Conservation (phyloP, 2,329 filamentous ascomycete species). For the Hymenoscyphus occultus region DNA sequence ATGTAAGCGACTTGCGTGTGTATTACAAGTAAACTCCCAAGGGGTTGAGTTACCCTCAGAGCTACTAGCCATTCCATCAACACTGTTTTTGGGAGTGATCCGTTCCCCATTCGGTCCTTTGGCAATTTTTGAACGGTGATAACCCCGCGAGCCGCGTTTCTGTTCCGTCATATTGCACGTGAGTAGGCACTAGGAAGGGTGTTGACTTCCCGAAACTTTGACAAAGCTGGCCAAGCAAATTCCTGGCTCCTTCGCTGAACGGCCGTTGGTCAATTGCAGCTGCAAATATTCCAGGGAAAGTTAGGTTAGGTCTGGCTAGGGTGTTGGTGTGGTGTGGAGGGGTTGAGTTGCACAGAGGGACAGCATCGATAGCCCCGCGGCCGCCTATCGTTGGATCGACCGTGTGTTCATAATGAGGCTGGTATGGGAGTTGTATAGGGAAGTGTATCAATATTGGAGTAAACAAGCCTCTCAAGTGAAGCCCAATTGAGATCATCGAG, state of each 20-base stretch:
- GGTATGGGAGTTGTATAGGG: neutral
- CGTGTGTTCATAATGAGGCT: neutral
- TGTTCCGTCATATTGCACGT: constrained; percentile 1
- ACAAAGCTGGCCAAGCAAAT: neutral
- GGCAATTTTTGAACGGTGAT: neutral
- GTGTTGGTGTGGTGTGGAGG: neutral
- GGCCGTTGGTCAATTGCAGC: neutral
- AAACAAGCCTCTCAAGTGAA: too few relatives aligned
- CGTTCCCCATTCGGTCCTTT: neutral
- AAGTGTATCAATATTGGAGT: too few relatives aligned
- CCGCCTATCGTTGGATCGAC: neutral
- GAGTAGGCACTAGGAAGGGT: neutral
- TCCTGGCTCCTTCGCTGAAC: neutral
- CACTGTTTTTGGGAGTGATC: neutral
- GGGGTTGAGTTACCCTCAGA: constrained; percentile 9
- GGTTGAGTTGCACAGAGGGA: neutral
- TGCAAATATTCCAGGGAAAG: neutral
- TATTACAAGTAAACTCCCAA: neutral
- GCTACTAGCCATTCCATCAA: constrained; percentile 1
- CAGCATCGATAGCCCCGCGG: neutral
- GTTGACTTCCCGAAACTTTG: neutral
- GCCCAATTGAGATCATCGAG: too few relatives aligned
- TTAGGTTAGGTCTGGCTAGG: neutral
- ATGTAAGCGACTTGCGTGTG: constrained; percentile 11
- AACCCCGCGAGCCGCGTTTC: neutral